Evolutionary conservation across 2,329 filamentous ascomycete species (phyloP).

Genomic region (Fusarium secorum): DNA sequence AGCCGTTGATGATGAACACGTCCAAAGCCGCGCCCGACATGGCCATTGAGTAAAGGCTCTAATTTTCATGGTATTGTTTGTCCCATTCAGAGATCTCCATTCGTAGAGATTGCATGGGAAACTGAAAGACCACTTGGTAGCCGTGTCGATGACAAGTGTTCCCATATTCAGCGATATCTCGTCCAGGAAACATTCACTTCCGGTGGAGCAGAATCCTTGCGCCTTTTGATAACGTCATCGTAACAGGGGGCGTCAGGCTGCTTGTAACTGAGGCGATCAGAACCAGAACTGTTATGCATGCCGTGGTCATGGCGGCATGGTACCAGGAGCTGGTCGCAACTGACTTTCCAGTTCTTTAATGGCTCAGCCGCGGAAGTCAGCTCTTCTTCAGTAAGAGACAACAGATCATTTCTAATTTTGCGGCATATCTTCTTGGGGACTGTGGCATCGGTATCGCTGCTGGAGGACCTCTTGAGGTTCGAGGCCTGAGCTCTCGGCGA

Average conservation of each 20-base stretch:
- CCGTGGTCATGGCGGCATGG: not conserved
- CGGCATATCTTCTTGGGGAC: not conserved
- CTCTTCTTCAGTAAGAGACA: not conserved
- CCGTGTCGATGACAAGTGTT: accelerated
- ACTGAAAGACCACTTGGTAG: not conserved
- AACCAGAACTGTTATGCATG: accelerated
- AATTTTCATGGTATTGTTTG: accelerated
- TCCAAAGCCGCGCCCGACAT: not conserved
- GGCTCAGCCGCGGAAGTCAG: not conserved
- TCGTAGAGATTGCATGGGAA: accelerated
- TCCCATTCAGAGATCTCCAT: accelerated
- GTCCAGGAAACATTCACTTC: not conserved
- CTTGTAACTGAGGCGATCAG: accelerated
- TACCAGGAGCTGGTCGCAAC: not conserved
- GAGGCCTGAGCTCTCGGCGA: accelerated
- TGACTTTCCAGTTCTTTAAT: not conserved
- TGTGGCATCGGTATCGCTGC: no score
- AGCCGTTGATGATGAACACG: not conserved
- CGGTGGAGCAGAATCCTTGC: accelerated
- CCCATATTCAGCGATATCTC: accelerated
- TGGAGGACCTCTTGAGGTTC: not conserved
- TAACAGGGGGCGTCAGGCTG: not conserved
- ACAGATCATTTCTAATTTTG: not conserved
- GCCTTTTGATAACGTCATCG: not conserved
- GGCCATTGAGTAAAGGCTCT: accelerated